phyloP scores from a whole-genome alignment of 1,284 basidiomycete genomes.

The Trichosporon ovoides region DNA sequence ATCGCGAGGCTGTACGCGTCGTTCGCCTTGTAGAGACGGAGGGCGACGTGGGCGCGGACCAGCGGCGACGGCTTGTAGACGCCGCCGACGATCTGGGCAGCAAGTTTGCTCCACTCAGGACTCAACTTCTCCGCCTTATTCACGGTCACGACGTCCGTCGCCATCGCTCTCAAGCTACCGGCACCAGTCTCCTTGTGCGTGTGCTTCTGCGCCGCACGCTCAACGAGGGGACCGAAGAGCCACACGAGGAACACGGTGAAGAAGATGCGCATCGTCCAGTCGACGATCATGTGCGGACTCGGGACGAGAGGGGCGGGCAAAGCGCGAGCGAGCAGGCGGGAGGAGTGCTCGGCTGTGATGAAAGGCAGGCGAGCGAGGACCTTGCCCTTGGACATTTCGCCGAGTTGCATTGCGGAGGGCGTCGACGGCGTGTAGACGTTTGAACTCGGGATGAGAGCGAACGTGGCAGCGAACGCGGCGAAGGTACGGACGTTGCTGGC shows the following conservation, averaged over 20 bases:
- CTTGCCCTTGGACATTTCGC: slow-evolving; percentile 23
- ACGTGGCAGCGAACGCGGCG: slow-evolving; percentile 44
- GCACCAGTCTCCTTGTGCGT: slow-evolving; percentile 21
- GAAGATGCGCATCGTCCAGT: slow-evolving; percentile 40
- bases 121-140: slow-evolving; percentile 5
- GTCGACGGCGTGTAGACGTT: slow-evolving; percentile 10
- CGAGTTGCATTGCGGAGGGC: background rate
- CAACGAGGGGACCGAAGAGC: slow-evolving; percentile 28
- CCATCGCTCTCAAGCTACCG: slow-evolving; percentile 16
- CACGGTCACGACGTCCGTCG: slow-evolving; percentile 22
- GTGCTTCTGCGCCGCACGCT: slow-evolving; percentile 15
- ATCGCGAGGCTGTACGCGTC: slow-evolving; percentile 38
- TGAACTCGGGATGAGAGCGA: slow-evolving; percentile 39
- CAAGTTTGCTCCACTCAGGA: slow-evolving; percentile 26
- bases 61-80: slow-evolving; percentile 15
- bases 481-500: slow-evolving; percentile 31
- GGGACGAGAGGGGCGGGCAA: slow-evolving; percentile 32
- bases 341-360: slow-evolving; percentile 42
- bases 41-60: slow-evolving; percentile 26
- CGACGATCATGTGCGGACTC: slow-evolving; percentile 28
- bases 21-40: slow-evolving; percentile 28
- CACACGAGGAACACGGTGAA: slow-evolving; percentile 30
- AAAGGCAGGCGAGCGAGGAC: slow-evolving; percentile 36
- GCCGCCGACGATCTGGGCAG: slow-evolving; percentile 33
- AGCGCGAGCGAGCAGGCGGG: slow-evolving; percentile 31